phyloP scores from a whole-genome alignment of 2,329 filamentous ascomycete genomes.

The Fonsecaea erecta region DNA sequence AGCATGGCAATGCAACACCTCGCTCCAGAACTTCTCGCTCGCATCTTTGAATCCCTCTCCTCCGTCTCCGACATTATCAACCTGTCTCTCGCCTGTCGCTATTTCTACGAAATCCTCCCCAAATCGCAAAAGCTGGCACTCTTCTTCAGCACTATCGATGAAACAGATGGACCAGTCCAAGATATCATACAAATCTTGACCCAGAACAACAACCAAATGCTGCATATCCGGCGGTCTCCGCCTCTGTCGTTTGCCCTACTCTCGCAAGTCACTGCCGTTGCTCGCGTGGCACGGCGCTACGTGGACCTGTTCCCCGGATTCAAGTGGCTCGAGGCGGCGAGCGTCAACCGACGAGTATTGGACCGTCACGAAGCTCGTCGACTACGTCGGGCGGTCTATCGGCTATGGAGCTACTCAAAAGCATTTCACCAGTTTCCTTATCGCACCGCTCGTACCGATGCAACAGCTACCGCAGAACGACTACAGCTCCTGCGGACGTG shows the following conservation, averaged over 20 bases:
- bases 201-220: conserved; percentile 63
- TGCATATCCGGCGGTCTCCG: conserved; percentile 58
- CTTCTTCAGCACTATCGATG: conserved; percentile 58
- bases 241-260: conserved; percentile 61
- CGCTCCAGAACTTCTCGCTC: conserved; percentile 62
- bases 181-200: conserved; percentile 65
- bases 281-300: conserved; percentile 62
- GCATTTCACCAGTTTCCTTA: conserved; percentile 61
- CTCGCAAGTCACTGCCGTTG: conserved; percentile 59
- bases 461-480: conserved; percentile 55
- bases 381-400: conserved; percentile 63
- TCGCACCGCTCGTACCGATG: conserved; percentile 55
- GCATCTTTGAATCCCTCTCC: conserved; percentile 60
- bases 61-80: conserved; percentile 59
- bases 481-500: conserved; percentile 64
- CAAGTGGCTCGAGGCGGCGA: conserved; percentile 64
- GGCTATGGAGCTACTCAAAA: conserved; percentile 63
- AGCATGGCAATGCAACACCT: conserved; percentile 60
- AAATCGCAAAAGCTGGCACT: conserved; percentile 61
- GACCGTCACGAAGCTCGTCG: conserved; percentile 55
- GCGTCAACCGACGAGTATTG: conserved; percentile 59
- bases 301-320: conserved; percentile 66
- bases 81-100: conserved; percentile 60
- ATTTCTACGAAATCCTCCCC: conserved; percentile 58
- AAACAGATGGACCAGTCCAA: conserved; percentile 62